A percentile compares a stretch with the other conserved stretches of the same genome.
Evolutionary conservation across 1,284 basidiomycete species (phyloP).

Genomic region (Pseudozyma sp.): DNA sequence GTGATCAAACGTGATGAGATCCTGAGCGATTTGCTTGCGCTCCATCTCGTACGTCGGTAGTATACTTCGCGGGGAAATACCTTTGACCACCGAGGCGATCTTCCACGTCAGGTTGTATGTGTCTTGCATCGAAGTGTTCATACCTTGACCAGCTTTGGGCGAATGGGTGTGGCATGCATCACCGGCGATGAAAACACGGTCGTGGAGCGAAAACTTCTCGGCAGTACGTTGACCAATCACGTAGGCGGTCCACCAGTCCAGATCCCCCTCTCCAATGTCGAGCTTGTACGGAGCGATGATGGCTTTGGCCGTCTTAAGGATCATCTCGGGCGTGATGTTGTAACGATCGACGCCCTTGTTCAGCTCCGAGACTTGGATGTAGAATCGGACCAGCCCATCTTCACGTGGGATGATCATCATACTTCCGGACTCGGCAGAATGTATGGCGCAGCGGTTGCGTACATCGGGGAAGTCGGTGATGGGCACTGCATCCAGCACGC

Average conservation of each 20-base stretch:
- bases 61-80: constrained; percentile 76
- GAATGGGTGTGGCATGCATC: constrained; percentile 79
- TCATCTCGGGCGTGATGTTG: constrained; percentile 74
- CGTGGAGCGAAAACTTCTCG: constrained; percentile 28
- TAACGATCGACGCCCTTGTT: constrained; percentile 76
- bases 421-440: constrained; percentile 71
- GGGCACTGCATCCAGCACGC: constrained; percentile 48
- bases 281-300: constrained; percentile 79
- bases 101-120: constrained; percentile 72
- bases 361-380: constrained; percentile 76
- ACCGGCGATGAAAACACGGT: constrained; percentile 33
- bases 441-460: constrained; percentile 77
- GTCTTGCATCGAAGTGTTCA: constrained; percentile 86
- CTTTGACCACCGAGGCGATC: constrained; percentile 77
- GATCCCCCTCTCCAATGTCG: constrained; percentile 71
- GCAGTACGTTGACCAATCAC: constrained; percentile 45
- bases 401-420: constrained; percentile 81
- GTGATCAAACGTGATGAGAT: constrained; percentile 84
- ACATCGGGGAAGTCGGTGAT: constrained; percentile 75
- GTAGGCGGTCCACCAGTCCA: constrained; percentile 79
- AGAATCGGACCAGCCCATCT: constrained; percentile 77
- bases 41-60: constrained; percentile 75
- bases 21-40: constrained; percentile 74
- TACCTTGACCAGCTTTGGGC: constrained; percentile 78
- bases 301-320: constrained; percentile 76